Evolutionary conservation across 2,329 filamentous ascomycete species (phyloP).

Genomic region (Botryotinia calthae): DNA sequence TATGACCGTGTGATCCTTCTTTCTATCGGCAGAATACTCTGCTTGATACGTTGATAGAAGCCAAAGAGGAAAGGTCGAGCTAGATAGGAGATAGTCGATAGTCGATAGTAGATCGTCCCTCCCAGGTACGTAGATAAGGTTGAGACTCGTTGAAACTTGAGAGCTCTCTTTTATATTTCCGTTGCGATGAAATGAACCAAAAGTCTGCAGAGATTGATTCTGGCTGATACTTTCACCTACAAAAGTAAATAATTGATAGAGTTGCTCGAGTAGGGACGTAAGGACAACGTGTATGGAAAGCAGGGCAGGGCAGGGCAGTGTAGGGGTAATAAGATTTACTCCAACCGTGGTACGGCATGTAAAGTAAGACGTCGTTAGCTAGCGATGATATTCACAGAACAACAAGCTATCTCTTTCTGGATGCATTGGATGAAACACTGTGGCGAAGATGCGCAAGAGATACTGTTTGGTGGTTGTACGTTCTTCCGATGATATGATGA

Average conservation of each 20-base stretch:
- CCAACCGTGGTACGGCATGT: not conserved
- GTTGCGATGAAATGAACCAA: not conserved
- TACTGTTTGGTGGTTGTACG: not conserved
- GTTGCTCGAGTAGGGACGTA: not conserved
- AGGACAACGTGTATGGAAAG: not conserved
- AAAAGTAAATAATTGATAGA: not conserved
- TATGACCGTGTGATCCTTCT: not conserved
- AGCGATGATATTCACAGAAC: constrained; percentile 15
- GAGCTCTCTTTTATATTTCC: not conserved
- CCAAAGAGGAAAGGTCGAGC: not conserved
- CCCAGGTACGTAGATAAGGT: not conserved
- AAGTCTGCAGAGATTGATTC: not conserved
- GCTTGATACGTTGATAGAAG: not conserved
- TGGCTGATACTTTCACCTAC: not conserved
- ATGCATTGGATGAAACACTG: not conserved
- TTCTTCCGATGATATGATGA: not conserved
- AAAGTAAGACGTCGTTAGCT: not conserved
- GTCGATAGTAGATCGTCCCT: not conserved
- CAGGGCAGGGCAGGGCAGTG: not conserved
- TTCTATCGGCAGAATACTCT: not conserved
- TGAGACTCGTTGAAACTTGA: not conserved
- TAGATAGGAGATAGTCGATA: not conserved
- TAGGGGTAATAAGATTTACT: not conserved
- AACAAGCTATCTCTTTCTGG: not conserved
- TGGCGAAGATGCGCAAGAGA: not conserved